Percentiles rank a stretch among this genome's conserved stretches.
phyloP scores from a whole-genome alignment of 140 eudicot genomes.

The Stevia rebaudiana region DNA sequence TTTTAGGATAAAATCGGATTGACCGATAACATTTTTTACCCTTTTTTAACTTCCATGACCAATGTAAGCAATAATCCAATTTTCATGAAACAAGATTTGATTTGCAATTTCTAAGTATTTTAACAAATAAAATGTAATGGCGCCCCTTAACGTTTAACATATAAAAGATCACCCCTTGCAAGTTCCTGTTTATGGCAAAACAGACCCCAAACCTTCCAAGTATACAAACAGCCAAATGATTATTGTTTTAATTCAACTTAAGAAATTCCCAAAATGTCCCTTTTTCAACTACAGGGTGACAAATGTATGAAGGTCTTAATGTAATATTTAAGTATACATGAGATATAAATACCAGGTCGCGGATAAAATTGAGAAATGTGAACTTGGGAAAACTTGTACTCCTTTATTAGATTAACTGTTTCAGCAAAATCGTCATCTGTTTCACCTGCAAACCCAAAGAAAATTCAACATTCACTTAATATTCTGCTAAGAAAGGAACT shows the following conservation, averaged over 20 bases:
- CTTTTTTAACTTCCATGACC: background rate
- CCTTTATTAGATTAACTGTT: conserved; percentile 75
- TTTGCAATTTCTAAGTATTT: too few species aligned
- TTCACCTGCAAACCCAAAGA: conserved; percentile 60
- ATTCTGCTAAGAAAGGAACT: background rate
- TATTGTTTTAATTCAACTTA: background rate
- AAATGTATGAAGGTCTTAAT: background rate
- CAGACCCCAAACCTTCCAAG: background rate
- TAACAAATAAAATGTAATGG: background rate
- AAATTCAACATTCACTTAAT: background rate
- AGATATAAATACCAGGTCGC: conserved; percentile 66
- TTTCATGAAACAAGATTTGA: background rate
- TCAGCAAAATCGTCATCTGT: conserved; percentile 86
- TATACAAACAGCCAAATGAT: background rate
- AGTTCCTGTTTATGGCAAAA: background rate
- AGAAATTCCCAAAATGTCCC: background rate
- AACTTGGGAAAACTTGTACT: conserved; percentile 94
- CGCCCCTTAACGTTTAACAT: background rate
- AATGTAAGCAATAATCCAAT: background rate
- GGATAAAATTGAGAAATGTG: conserved; percentile 99
- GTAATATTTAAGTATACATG: background rate
- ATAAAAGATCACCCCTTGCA: background rate
- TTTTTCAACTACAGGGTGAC: conserved; percentile 17
- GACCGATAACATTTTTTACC: background rate
- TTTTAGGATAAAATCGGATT: background rate